A percentile compares a stretch with the other conserved stretches of the same genome.
Evolutionary conservation across 148 eudicot species (phyloP).

Genomic region (Fagopyrum esculentum): DNA sequence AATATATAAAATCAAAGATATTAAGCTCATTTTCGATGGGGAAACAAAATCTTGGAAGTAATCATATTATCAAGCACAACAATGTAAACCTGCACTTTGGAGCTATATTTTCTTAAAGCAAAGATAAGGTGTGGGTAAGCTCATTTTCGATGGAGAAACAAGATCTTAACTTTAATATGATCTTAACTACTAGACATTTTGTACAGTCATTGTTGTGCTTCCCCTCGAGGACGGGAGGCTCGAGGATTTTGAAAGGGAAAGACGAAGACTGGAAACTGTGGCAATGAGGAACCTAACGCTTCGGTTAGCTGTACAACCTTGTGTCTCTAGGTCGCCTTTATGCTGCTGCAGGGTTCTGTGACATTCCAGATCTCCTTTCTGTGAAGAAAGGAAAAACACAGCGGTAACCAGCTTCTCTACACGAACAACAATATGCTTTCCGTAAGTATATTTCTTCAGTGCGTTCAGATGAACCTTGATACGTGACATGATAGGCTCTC

Average conservation of each 20-base stretch:
- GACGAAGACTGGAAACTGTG: constrained; percentile 11
- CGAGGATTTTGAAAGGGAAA: constrained; percentile 17
- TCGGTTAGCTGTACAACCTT: constrained; percentile 69
- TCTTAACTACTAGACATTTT: too few species aligned
- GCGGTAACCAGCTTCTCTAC: constrained; percentile 97
- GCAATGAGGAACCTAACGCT: constrained; percentile 33
- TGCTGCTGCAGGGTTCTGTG: constrained; percentile 27
- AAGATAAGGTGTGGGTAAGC: not conserved
- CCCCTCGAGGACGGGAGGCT: constrained; percentile 13
- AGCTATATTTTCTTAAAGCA: not conserved
- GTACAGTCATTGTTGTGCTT: too few species aligned
- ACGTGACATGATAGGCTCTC: constrained; percentile 68
- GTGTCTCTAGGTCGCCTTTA: constrained; percentile 30
- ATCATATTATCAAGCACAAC: not conserved
- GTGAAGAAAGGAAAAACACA: constrained; percentile 21
- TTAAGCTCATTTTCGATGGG: not conserved
- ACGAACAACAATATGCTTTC: constrained; percentile 94
- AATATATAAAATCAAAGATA: not conserved
- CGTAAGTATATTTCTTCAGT: constrained; percentile 86
- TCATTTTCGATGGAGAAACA: not conserved
- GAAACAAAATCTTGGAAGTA: not conserved
- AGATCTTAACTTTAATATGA: not conserved
- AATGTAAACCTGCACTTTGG: not conserved
- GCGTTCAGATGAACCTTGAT: constrained; percentile 88
- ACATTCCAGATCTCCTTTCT: constrained; percentile 68